phyloP scores from a whole-genome alignment of 2,329 filamentous ascomycete species.

The Ambrosiella cleistominuta region DNA sequence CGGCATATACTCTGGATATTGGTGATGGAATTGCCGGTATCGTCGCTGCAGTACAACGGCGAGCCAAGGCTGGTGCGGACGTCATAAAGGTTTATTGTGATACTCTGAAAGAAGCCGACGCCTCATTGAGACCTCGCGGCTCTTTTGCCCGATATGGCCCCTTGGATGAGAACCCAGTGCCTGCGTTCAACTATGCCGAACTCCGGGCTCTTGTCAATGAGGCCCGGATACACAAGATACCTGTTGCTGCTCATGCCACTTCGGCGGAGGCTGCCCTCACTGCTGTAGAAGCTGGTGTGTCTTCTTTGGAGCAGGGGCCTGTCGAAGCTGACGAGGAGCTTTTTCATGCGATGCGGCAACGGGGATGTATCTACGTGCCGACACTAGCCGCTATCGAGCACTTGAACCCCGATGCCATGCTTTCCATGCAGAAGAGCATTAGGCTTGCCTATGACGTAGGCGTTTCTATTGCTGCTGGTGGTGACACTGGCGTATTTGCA shows the following conservation, averaged over 20 bases:
- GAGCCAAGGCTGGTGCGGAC: constrained; percentile 31
- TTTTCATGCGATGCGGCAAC: constrained; percentile 26
- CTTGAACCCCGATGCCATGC: constrained; percentile 17
- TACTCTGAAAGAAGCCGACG: not conserved
- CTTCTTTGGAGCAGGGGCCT: constrained; percentile 28
- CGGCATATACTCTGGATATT: constrained; percentile 19
- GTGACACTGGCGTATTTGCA: constrained; percentile 35
- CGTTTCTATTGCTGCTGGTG: constrained; percentile 32
- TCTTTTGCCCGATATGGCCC: constrained; percentile 20
- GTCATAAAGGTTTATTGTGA: constrained; percentile 35
- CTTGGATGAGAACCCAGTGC: constrained; percentile 21
- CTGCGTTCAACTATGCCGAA: constrained; percentile 31
- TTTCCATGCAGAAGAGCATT: constrained; percentile 21
- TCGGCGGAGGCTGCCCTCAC: constrained; percentile 26
- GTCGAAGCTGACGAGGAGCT: constrained; percentile 23
- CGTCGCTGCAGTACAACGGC: constrained; percentile 27
- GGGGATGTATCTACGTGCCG: constrained; percentile 33
- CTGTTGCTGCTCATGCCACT: constrained; percentile 27
- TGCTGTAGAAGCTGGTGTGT: constrained; percentile 29
- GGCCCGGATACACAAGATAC: constrained; percentile 23
- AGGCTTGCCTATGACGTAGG: constrained; percentile 29
- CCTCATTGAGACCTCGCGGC: constrained; percentile 18
- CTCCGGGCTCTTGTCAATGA: constrained; percentile 32
- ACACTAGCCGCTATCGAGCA: constrained; percentile 30
- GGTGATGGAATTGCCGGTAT: constrained; percentile 31